A percentile compares a stretch with the other conserved stretches of the same genome.
phyloP scores from a whole-genome alignment of 495 filamentous ascomycete species.

The Aspergillus taichungensis region DNA sequence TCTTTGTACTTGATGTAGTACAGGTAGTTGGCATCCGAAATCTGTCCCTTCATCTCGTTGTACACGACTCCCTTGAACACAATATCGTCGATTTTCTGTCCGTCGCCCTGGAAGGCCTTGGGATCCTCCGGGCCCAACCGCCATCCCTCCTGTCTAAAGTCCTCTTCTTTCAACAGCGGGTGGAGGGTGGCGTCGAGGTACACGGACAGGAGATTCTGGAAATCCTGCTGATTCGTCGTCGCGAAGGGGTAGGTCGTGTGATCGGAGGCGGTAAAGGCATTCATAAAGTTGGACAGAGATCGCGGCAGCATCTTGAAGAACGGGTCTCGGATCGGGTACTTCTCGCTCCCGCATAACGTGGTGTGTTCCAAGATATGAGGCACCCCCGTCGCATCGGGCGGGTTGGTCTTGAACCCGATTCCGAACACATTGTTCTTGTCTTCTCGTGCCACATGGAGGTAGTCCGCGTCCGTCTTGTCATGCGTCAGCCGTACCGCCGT shows the following conservation, averaged over 20 bases:
- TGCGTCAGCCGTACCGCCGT: conserved; percentile 84
- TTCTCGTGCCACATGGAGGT: conserved; percentile 87
- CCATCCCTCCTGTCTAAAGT: conserved; percentile 97
- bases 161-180: conserved; percentile 77
- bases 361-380: conserved; percentile 98
- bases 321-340: conserved; percentile 94
- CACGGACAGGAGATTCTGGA: conserved; percentile 89
- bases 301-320: conserved; percentile 99
- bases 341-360: conserved; percentile 92
- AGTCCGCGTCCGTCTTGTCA: conserved; percentile 89
- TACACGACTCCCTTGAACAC: conserved; percentile 99
- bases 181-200: conserved; percentile 92
- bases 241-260: conserved; percentile 98
- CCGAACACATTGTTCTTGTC: conserved; percentile 99
- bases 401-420: conserved; percentile 97
- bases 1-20: conserved; percentile 93
- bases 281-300: conserved; percentile 98
- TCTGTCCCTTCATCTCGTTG: conserved; percentile 99
- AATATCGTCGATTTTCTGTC: conserved; percentile 39
- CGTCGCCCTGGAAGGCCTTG: conserved; percentile 37
- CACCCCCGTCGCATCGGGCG: conserved; percentile 89
- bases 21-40: conserved; percentile 93
- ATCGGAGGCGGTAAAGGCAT: conserved; percentile 91
- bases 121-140: conserved; percentile 88
- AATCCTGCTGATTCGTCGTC: conserved; percentile 94